phyloP scores from a whole-genome alignment of 306 rosid genomes.

The Morella rubra region DNA sequence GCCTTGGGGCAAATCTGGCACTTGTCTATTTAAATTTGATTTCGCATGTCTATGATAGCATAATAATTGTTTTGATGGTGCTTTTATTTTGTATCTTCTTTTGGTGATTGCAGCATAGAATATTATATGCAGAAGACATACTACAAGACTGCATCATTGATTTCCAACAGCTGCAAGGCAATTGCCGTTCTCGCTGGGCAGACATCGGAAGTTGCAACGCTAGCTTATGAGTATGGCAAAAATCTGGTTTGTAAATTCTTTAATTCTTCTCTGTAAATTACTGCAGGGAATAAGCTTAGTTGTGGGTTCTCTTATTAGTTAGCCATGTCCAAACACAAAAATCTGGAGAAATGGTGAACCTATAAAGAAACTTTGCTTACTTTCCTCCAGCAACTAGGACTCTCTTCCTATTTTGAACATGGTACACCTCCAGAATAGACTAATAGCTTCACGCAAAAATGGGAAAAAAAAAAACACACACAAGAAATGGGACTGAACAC shows the following conservation, averaged over 20 bases:
- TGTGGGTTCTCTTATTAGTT: conserved; percentile 5
- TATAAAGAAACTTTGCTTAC: not conserved
- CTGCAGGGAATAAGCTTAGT: not conserved
- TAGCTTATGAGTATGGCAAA: conserved; percentile 89
- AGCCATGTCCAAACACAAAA: not conserved
- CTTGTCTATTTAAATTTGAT: too few relatives aligned
- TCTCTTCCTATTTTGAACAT: not conserved
- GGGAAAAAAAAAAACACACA: not conserved
- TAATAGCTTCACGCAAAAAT: not conserved
- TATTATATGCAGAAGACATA: conserved; percentile 83
- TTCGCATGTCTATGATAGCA: not conserved
- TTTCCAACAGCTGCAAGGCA: conserved; percentile 95
- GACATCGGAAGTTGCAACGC: conserved; percentile 72
- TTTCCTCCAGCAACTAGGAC: not conserved
- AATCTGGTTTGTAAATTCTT: conserved; percentile 77
- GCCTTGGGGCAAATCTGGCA: too few relatives aligned
- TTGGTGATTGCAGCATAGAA: conserved; percentile 72
- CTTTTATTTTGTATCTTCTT: not conserved
- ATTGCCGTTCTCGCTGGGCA: conserved; percentile 96
- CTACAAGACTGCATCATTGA: conserved; percentile 91
- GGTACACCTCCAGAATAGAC: not conserved
- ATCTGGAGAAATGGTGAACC: too few relatives aligned
- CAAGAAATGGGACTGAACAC: too few relatives aligned
- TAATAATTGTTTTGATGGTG: not conserved
- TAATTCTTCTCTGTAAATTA: conserved; percentile 2